Percentiles rank a stretch among this genome's conserved stretches.
Conservation (phyloP, 352 stramenopile genomes). For the Globisporangium uncinulatum region DNA sequence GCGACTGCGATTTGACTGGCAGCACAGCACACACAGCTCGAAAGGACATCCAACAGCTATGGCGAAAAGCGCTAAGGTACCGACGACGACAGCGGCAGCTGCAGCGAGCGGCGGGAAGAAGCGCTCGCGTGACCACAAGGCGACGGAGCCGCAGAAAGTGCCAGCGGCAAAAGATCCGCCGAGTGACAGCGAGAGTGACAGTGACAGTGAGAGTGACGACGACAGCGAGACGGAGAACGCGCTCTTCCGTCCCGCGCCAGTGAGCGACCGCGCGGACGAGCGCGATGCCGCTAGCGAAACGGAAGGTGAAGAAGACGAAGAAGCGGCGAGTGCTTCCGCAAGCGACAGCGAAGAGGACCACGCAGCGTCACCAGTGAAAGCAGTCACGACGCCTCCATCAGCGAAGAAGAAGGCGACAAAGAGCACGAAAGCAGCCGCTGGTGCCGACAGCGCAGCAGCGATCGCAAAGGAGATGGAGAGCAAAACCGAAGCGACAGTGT, state of each 20-base stretch:
- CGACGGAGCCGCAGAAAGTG: neutral
- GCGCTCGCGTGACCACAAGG: conserved; percentile 22
- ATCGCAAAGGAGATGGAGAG: conserved; percentile 57
- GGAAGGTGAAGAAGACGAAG: conserved; percentile 40
- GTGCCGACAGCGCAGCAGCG: conserved; percentile 9
- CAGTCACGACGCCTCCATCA: conserved; percentile 10
- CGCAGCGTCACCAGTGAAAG: conserved; percentile 60
- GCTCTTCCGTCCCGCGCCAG: conserved; percentile 59
- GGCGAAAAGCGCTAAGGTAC: conserved; percentile 6
- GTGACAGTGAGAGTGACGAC: conserved; percentile 18
- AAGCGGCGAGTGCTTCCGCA: conserved; percentile 11
- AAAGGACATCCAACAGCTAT: conserved; percentile 8
- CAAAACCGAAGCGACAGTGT: conserved; percentile 86
- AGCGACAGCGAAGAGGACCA: conserved; percentile 78
- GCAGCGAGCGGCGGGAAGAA: conserved; percentile 20
- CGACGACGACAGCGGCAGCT: neutral
- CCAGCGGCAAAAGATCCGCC: neutral
- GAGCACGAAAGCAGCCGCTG: conserved; percentile 16
- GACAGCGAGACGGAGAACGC: conserved; percentile 62
- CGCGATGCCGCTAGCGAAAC: neutral
- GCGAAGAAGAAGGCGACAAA: conserved; percentile 16
- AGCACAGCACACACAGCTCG: neutral
- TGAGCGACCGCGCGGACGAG: conserved; percentile 10
- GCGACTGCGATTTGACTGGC: neutral
- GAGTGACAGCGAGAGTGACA: conserved; percentile 6